phyloP scores from a whole-genome alignment of 208 protist species.

The Angomonas desouzai region DNA sequence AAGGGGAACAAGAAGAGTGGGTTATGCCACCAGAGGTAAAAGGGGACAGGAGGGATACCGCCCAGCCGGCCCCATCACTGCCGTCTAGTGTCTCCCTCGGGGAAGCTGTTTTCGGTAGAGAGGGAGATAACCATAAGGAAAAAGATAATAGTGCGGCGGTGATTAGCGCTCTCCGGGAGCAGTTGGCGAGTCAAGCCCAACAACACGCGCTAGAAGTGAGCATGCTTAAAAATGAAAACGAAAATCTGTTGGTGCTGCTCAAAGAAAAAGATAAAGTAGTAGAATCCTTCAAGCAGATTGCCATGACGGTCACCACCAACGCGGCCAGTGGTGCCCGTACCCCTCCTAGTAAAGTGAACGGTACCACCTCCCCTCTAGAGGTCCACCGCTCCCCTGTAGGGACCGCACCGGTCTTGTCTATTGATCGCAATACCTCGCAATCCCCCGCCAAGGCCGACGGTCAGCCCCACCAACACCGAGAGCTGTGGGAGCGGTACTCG shows the following conservation, averaged over 20 bases:
- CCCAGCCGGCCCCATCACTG: neutral
- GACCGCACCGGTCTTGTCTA: neutral
- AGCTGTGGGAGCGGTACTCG: conserved; percentile 7
- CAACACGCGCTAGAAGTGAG: neutral
- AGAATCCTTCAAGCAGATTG: neutral
- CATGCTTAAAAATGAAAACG: neutral
- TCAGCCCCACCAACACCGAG: neutral
- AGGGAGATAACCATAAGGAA: neutral
- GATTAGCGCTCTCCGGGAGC: neutral
- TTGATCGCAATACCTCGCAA: neutral
- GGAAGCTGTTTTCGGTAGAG: neutral
- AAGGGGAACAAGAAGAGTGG: neutral
- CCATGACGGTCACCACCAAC: neutral
- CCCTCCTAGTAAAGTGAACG: neutral
- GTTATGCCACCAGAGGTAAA: neutral
- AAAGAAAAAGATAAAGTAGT: conserved; percentile 7
- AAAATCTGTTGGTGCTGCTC: neutral
- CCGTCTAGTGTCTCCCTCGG: neutral
- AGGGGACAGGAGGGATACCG: neutral
- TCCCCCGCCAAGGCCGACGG: neutral
- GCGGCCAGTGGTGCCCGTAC: neutral
- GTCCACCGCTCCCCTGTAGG: no score
- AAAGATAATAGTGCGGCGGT: neutral
- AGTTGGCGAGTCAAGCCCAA: neutral
- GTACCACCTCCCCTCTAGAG: no score